These are phyloP conservation scores for Lanmaoa rubissima DNA, from an alignment of 768 basidiomycete genomes.

Conservation along the genomic window DNA sequence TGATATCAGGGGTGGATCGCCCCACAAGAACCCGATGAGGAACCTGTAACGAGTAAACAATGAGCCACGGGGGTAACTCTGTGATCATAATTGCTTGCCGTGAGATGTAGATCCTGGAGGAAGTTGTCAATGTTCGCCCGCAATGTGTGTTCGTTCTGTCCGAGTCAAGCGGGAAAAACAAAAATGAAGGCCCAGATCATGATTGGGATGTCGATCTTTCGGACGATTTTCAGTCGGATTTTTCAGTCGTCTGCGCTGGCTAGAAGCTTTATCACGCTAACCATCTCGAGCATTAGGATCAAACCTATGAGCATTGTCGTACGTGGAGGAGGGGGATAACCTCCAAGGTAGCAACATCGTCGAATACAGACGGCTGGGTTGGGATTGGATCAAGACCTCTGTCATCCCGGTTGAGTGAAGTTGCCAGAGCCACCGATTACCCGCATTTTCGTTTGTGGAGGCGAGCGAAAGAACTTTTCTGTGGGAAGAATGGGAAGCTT, in stretches of 20 bases:
- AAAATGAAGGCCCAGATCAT: slow-evolving; percentile 61
- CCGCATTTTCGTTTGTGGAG: not conserved
- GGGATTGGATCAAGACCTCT: slow-evolving; percentile 50
- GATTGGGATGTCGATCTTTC: slow-evolving; percentile 60
- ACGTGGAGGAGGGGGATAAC: slow-evolving; percentile 52
- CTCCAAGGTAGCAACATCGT: slow-evolving; percentile 50
- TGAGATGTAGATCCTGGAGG: slow-evolving; percentile 56
- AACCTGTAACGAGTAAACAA: slow-evolving; percentile 32
- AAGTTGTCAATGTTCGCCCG: slow-evolving; percentile 73
- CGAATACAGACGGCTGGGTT: slow-evolving; percentile 62
- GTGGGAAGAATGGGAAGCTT: not conserved
- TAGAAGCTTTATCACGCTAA: slow-evolving; percentile 18
- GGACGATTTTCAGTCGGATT: slow-evolving; percentile 43
- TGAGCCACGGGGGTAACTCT: slow-evolving; percentile 65
- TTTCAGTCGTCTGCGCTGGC: not conserved
- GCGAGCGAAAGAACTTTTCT: not conserved
- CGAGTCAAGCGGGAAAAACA: slow-evolving; percentile 56
- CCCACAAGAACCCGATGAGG: slow-evolving; percentile 58
- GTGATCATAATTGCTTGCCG: slow-evolving; percentile 37
- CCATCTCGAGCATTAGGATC: slow-evolving; percentile 61
- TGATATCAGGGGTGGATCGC: slow-evolving; percentile 57
- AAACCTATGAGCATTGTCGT: slow-evolving; percentile 64
- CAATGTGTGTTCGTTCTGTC: slow-evolving; percentile 60
- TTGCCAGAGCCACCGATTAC: not conserved
- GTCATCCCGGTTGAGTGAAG: slow-evolving; percentile 26